Evolutionary conservation across 2,329 filamentous ascomycete genomes (phyloP).

Genomic region (Lomentospora prolificans): DNA sequence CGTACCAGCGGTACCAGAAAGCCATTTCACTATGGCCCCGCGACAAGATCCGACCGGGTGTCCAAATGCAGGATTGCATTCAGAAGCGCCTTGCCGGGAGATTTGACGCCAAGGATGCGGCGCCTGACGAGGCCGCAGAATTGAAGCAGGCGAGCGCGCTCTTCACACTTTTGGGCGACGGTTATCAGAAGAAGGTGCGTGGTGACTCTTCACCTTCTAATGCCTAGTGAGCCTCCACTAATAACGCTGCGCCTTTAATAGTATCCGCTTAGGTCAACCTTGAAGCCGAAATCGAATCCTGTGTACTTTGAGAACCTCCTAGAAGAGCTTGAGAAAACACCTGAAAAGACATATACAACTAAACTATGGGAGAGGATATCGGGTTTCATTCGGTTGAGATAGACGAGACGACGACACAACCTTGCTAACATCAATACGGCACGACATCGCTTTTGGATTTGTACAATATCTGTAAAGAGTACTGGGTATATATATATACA

Average conservation of each 20-base stretch:
- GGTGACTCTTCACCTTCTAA: neutral
- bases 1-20: constrained; percentile 32
- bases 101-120: neutral
- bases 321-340: constrained; percentile 53
- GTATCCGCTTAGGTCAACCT: constrained; percentile 25
- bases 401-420: constrained; percentile 14
- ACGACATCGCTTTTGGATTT: neutral
- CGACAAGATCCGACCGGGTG: constrained; percentile 51
- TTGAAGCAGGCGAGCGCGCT: constrained; percentile 49
- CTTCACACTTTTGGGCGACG: constrained; percentile 48
- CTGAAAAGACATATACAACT: constrained; percentile 43
- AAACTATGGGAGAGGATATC: constrained; percentile 43
- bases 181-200: constrained; percentile 46
- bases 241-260: neutral
- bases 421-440: neutral
- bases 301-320: constrained; percentile 53
- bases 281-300: constrained; percentile 52
- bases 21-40: constrained; percentile 52
- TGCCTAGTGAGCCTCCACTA: constrained; percentile 14
- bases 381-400: constrained; percentile 50
- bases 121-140: constrained; percentile 32
- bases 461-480: constrained; percentile 13
- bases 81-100: constrained; percentile 20
- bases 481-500: constrained; percentile 13
- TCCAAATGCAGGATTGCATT: constrained; percentile 51